These are phyloP conservation scores for Mucor piriformis DNA, from an alignment of 371 early-diverging fungal genomes.

Conservation along the genomic window DNA sequence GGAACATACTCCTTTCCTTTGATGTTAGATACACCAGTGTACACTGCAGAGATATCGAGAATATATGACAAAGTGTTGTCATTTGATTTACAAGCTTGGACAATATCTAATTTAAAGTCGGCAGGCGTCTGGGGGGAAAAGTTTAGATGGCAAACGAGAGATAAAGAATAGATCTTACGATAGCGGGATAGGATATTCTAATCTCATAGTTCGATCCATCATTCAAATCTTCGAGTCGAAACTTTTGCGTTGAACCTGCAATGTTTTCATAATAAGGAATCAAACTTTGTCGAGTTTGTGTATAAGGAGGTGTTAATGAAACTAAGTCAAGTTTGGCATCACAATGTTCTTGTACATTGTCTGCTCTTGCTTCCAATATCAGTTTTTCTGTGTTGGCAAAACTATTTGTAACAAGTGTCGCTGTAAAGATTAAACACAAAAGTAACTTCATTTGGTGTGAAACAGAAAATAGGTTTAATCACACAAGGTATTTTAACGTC, in stretches of 20 bases:
- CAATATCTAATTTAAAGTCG: slow-evolving; percentile 32
- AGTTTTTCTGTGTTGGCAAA: slow-evolving; percentile 50
- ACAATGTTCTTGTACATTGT: not conserved
- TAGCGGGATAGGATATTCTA: slow-evolving; percentile 48
- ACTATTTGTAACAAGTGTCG: slow-evolving; percentile 3
- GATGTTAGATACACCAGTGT: slow-evolving; percentile 41
- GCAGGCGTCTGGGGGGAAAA: slow-evolving; percentile 36
- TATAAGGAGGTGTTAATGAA: slow-evolving; percentile 22
- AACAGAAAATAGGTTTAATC: not conserved
- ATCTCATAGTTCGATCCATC: slow-evolving; percentile 33
- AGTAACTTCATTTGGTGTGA: not conserved
- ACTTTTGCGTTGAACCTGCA: slow-evolving; percentile 13
- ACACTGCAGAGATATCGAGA: slow-evolving; percentile 24
- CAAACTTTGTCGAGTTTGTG: slow-evolving; percentile 15
- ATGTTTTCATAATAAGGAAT: slow-evolving; percentile 4
- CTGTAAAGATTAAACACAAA: not conserved
- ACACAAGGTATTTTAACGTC: not conserved
- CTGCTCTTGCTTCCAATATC: slow-evolving; percentile 22
- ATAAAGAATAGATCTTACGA: slow-evolving; percentile 23
- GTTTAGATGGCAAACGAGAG: not conserved
- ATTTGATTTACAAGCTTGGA: slow-evolving; percentile 11
- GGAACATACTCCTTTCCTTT: slow-evolving; percentile 21
- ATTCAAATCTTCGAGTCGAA: slow-evolving; percentile 19
- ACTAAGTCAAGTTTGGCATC: not conserved
- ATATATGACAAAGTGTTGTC: slow-evolving; percentile 3